Evolutionary conservation across 2,329 filamentous ascomycete genomes (phyloP), one percentile per base, ranked within the genome.

Genomic region (Neonectria hederae): DNA sequence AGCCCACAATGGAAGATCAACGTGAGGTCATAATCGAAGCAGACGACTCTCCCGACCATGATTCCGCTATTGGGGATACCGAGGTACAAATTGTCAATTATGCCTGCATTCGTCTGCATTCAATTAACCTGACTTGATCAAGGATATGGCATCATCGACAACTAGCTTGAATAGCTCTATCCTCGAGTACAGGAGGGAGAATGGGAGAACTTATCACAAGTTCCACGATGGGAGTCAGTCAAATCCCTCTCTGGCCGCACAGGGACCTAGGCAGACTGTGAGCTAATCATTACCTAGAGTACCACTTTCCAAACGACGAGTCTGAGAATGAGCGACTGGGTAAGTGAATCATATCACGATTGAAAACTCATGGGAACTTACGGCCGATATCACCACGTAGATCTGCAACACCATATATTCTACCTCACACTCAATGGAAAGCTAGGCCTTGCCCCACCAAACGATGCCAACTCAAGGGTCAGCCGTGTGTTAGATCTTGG

Each of bases 371-470:
- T 5, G 7, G 8, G 14, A 38, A n/a, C 14, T 6, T 17, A 17
- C 7, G 6, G 21, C 30, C 46, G 9, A 59, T 9, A 53, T 46
- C 2, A 13, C 9, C 22, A 4, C 7, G 5, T 14, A 61, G 62
- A 64, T 21, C 49, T 64, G 9, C 62, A 64, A 19, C 62, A 64
- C 19, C 62, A 61, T n/a, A 54, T 64, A 11, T 64, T 64, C 45
- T 56, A 56, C 30, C 62, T 64, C 28, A 64, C 57, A 32, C 43
- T 60, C 14, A 19, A 61, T 53, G 58, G 43, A 28, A 64, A 61
- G 22, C 40, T 64, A 3, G 62, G 62, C 19, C 30, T 64, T n/a
- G 49, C 48, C 21, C 62, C 51, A 6, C 57, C 62, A 22, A 64
- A 40, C 30, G 40, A 56, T 5, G 13, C 56, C 3, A 21, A 40